A percentile compares a stretch with the other conserved stretches of the same genome.
These are phyloP conservation scores for Fusarium concolor DNA, from an alignment of 2,329 filamentous ascomycete genomes.

Conservation along the genomic window DNA sequence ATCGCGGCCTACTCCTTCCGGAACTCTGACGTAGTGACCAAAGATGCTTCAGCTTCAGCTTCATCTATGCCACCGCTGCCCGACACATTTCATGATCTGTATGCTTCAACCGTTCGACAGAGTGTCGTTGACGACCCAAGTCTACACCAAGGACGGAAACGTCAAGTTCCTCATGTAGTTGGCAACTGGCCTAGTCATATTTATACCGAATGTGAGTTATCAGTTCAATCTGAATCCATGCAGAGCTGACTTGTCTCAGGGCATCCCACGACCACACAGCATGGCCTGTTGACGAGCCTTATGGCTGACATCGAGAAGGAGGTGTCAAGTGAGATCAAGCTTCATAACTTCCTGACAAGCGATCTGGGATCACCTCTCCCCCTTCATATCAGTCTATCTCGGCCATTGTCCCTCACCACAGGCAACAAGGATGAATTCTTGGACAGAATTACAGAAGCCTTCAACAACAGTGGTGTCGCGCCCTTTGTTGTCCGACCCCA, in stretches of 20 bases:
- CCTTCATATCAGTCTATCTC: conserved; percentile 90
- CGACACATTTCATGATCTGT: conserved; percentile 85
- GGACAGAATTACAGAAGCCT: conserved; percentile 59
- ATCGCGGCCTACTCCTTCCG: conserved; percentile 31
- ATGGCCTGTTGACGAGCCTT: conserved; percentile 58
- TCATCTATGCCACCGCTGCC: conserved; percentile 77
- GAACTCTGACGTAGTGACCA: conserved; percentile 6
- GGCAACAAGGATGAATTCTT: conserved; percentile 78
- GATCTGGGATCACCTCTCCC: conserved; percentile 83
- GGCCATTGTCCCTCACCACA: conserved; percentile 79
- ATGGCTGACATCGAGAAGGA: conserved; percentile 53
- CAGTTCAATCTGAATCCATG: background rate
- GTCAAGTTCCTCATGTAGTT: conserved; percentile 83
- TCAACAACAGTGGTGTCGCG: conserved; percentile 49
- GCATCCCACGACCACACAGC: conserved; percentile 64
- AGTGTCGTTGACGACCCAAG: conserved; percentile 84
- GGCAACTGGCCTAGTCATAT: conserved; percentile 95
- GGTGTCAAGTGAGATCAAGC: conserved; percentile 51
- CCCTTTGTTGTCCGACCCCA: conserved; percentile 55
- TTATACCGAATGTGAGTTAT: conserved; percentile 88
- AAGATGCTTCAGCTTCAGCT: conserved; percentile 9
- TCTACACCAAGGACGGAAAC: conserved; percentile 86
- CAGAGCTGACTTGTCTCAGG: conserved; percentile 53
- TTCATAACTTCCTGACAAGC: conserved; percentile 79
- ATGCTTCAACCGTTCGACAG: conserved; percentile 82